Percentiles rank a stretch among this genome's conserved stretches.
These are phyloP conservation scores for Malania oleifera DNA, from an alignment of 164 flowering plant genomes.

Conservation along the genomic window DNA sequence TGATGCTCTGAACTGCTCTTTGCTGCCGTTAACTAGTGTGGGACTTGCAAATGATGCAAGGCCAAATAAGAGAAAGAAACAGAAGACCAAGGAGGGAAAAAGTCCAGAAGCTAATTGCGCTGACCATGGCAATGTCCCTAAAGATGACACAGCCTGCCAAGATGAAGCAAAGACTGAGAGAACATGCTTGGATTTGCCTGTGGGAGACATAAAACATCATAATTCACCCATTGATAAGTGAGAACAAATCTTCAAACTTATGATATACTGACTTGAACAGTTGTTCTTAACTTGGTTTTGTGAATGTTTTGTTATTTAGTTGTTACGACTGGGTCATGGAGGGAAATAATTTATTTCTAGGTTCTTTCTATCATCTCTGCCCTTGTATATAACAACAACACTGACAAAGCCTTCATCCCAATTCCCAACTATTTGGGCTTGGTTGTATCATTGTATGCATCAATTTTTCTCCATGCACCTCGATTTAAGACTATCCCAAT, in stretches of 20 bases:
- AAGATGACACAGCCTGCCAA: conserved; percentile 9
- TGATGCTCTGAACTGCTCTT: not conserved
- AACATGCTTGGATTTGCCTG: conserved; percentile 1
- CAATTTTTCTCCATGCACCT: too few relatives aligned
- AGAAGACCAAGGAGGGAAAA: not conserved
- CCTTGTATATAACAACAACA: too few relatives aligned
- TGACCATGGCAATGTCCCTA: not conserved
- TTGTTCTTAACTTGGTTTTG: not conserved
- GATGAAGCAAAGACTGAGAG: conserved; percentile 3
- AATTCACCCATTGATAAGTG: conserved; percentile 11
- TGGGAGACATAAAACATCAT: conserved; percentile 1
- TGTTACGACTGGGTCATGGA: too few relatives aligned
- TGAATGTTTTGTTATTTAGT: too few relatives aligned
- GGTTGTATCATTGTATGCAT: too few relatives aligned
- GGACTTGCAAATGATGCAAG: conserved; percentile 6
- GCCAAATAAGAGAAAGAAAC: conserved; percentile 20
- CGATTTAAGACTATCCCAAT: too few relatives aligned
- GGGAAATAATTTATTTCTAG: too few relatives aligned
- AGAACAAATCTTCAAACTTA: conserved; percentile 5
- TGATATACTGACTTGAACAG: too few relatives aligned
- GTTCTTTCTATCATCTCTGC: too few relatives aligned
- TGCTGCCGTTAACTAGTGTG: conserved; percentile 8
- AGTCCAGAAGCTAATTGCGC: not conserved
- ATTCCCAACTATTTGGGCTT: too few relatives aligned
- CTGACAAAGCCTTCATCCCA: too few relatives aligned